Evolutionary conservation across 2,329 filamentous ascomycete species (phyloP).

Genomic region (Alternaria ventricosa): DNA sequence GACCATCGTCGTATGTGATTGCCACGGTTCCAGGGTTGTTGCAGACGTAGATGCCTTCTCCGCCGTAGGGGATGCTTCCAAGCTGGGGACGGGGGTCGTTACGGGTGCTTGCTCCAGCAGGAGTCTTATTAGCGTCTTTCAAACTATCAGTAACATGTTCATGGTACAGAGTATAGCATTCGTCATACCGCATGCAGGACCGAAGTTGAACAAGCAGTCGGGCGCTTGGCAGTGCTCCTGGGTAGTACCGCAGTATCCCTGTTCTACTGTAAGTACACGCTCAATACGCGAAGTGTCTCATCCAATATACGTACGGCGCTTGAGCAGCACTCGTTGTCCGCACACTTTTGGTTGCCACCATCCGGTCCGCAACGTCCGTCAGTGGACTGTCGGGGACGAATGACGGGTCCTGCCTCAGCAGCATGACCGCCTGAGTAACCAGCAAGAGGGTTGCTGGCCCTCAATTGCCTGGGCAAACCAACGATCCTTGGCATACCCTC

Average conservation of each 20-base stretch:
- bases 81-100: constrained; percentile 59
- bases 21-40: constrained; percentile 63
- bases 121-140: constrained; percentile 61
- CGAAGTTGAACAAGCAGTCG: constrained; percentile 66
- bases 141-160: constrained; percentile 46
- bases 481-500: constrained; percentile 42
- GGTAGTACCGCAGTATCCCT: constrained; percentile 61
- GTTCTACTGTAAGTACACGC: background rate
- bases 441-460: constrained; percentile 37
- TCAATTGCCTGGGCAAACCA: constrained; percentile 39
- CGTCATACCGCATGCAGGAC: constrained; percentile 47
- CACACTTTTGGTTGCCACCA: constrained; percentile 29
- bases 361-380: constrained; percentile 37
- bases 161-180: background rate
- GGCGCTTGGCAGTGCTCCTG: constrained; percentile 65
- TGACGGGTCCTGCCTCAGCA: constrained; percentile 15
- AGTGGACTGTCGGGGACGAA: constrained; percentile 36
- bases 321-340: constrained; percentile 44
- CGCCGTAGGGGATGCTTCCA: constrained; percentile 63
- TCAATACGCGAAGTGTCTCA: background rate
- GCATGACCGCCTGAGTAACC: constrained; percentile 23
- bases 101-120: constrained; percentile 62
- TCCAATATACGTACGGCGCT: constrained; percentile 11
- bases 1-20: constrained; percentile 72
- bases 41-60: constrained; percentile 63